Conservation (phyloP, 805 yeast genomes). For the Hanseniaspora jakobsenii region DNA sequence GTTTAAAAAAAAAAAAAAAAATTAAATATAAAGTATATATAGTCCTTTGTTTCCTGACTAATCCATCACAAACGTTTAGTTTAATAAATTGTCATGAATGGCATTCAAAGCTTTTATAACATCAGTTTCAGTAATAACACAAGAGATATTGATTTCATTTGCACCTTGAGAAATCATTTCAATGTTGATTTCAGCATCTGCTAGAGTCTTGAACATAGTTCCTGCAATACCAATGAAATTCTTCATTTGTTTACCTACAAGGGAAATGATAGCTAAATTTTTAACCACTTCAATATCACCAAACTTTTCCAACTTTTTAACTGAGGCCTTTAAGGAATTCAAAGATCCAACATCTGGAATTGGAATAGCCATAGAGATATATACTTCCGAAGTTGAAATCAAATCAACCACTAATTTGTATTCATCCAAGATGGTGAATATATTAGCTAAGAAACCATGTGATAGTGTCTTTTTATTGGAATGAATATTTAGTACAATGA, state of each 20-base stretch:
- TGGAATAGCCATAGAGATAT: slow-evolving; percentile 94
- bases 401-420: slow-evolving; percentile 83
- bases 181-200: slow-evolving; percentile 81
- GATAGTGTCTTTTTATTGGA: slow-evolving; percentile 85
- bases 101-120: slow-evolving; percentile 76
- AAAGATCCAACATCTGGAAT: slow-evolving; percentile 53
- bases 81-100: slow-evolving; percentile 57
- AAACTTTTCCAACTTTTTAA: slow-evolving; percentile 62
- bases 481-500: slow-evolving; percentile 83
- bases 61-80: neutral
- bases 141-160: slow-evolving; percentile 90
- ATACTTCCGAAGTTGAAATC: slow-evolving; percentile 94
- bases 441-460: slow-evolving; percentile 88
- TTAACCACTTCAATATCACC: slow-evolving; percentile 85
- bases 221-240: slow-evolving; percentile 95
- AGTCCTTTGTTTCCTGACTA: too few relatives aligned
- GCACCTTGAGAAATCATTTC: slow-evolving; percentile 99
- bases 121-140: slow-evolving; percentile 77
- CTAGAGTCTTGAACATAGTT: slow-evolving; percentile 86
- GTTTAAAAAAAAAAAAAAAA: too few relatives aligned
- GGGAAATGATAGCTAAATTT: slow-evolving; percentile 78
- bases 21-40: too few relatives aligned
- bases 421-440: slow-evolving; percentile 74
- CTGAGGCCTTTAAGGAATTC: slow-evolving; percentile 52
- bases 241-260: slow-evolving; percentile 95